Base-by-base conservation (phyloP, 768 basidiomycete species). In the Suillus spraguei region DNA sequence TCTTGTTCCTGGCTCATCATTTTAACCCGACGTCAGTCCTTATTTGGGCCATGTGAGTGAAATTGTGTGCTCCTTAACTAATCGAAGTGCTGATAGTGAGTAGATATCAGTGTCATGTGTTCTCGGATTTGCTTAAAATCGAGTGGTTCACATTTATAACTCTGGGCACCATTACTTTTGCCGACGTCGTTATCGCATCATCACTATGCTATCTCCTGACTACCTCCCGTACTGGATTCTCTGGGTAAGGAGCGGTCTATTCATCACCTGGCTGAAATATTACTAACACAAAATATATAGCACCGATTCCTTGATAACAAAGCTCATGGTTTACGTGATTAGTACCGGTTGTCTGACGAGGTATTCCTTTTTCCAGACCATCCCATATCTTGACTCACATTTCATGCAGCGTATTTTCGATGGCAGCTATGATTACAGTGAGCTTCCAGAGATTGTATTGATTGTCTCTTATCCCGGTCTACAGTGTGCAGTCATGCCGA, bases 401-500 rank as follows among this genome's bases (percentile, higher is more conserved):
- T 20, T 24, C 16, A 10, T 28, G 35, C n/a, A 60, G 60, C 28
- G 13, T 60, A 53, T 54, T 14, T 60, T 60, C 60, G 3, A 22
- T 60, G 5, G 11, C 16, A 36, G 20, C n/a, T 35, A n/a, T 60
- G 14, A 55, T 60, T 5, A 55, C 60, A 24, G 60, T 60, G 8
- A 59, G 58, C 24, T 44, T n/a, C 32, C 14, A 9, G 16, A 16
- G 49, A 50, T 50, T 28, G 17, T 17, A n/a, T 13, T 60, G n/a
- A 17, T 5, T 8, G 6, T 36, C 9, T 10, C 9, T 1, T 55
- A 14, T 55, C 54, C 38, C 3, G 3, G 17, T 36, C 60, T 50
- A 35, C 60, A 60, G 60, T 53, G 49, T 16, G 50, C 44, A 60
- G 50, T 13, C 8, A 60, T 60, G 60, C 60, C 50, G 28, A 54